Evolutionary conservation across 768 basidiomycete genomes (phyloP).

Genomic region (Auriscalpium vulgare): DNA sequence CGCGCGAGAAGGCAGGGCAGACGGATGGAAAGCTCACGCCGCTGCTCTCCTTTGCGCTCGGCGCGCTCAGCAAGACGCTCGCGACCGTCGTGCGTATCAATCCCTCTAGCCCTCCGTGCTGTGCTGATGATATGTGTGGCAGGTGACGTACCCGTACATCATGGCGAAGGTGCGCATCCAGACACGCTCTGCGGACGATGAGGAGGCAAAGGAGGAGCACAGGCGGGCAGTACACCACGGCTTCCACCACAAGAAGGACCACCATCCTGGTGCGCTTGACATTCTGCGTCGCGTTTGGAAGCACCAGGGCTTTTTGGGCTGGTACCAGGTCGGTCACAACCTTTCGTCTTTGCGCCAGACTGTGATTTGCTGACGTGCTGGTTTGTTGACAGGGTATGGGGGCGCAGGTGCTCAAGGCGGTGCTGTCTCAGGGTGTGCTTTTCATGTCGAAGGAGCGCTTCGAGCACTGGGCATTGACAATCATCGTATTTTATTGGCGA

Average conservation of each 20-base stretch:
- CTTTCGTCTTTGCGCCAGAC: not conserved
- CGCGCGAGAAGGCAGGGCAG: slow-evolving; percentile 35
- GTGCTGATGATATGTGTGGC: not conserved
- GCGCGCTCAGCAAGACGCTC: slow-evolving; percentile 88
- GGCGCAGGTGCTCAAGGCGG: slow-evolving; percentile 94
- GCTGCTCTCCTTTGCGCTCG: slow-evolving; percentile 74
- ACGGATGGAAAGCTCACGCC: slow-evolving; percentile 59
- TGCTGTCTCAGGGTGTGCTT: slow-evolving; percentile 87
- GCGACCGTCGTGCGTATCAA: slow-evolving; percentile 76
- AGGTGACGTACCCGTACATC: slow-evolving; percentile 95
- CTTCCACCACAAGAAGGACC: slow-evolving; percentile 37
- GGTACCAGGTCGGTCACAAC: slow-evolving; percentile 74
- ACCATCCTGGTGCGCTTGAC: slow-evolving; percentile 67
- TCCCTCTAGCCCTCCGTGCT: not conserved
- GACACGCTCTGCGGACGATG: slow-evolving; percentile 58
- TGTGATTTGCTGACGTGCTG: not conserved
- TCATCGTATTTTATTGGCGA: slow-evolving; percentile 43
- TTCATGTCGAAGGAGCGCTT: slow-evolving; percentile 99
- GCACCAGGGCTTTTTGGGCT: slow-evolving; percentile 79
- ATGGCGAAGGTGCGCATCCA: slow-evolving; percentile 97
- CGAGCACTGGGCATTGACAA: slow-evolving; percentile 74
- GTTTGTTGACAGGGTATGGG: slow-evolving; percentile 68
- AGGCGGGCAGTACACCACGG: slow-evolving; percentile 29
- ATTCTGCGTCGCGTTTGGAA: slow-evolving; percentile 65
- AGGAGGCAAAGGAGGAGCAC: slow-evolving; percentile 35